These are phyloP conservation scores for Podospora australis DNA, from an alignment of 495 filamentous ascomycete genomes.

Conservation along the genomic window DNA sequence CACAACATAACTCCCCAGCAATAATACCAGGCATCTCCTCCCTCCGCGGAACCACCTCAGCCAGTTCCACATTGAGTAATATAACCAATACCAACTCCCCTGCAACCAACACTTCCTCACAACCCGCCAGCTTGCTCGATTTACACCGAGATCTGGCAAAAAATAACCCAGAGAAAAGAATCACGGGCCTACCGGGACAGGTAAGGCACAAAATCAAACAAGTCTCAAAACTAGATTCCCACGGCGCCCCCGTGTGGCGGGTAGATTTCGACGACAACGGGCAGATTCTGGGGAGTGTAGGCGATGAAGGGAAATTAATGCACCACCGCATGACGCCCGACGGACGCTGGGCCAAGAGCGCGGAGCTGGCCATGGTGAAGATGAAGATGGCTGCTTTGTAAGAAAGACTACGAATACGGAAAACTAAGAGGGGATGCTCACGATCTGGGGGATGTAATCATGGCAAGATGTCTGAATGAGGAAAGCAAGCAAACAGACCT, in stretches of 20 bases:
- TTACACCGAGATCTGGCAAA: too few relatives aligned
- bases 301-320: slow-evolving; percentile 55
- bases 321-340: slow-evolving; percentile 50
- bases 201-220: slow-evolving; percentile 41
- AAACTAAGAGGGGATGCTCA: not conserved
- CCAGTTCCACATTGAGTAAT: too few relatives aligned
- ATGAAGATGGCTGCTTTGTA: slow-evolving; percentile 37
- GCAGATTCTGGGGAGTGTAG: slow-evolving; percentile 51
- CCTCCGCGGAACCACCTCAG: too few relatives aligned
- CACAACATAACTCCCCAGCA: too few relatives aligned
- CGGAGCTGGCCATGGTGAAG: slow-evolving; percentile 48
- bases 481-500: too few relatives aligned
- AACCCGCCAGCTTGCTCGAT: too few relatives aligned
- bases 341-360: slow-evolving; percentile 49
- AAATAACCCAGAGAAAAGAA: slow-evolving; percentile 21
- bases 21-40: too few relatives aligned
- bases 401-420: not conserved
- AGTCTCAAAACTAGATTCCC: slow-evolving; percentile 47
- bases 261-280: slow-evolving; percentile 57
- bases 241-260: slow-evolving; percentile 53
- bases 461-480: too few relatives aligned
- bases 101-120: too few relatives aligned
- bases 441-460: not conserved
- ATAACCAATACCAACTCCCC: too few relatives aligned
- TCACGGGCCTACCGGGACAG: slow-evolving; percentile 35